Conservation (phyloP, 495 filamentous ascomycete species). For the Sporormia fimetaria region DNA sequence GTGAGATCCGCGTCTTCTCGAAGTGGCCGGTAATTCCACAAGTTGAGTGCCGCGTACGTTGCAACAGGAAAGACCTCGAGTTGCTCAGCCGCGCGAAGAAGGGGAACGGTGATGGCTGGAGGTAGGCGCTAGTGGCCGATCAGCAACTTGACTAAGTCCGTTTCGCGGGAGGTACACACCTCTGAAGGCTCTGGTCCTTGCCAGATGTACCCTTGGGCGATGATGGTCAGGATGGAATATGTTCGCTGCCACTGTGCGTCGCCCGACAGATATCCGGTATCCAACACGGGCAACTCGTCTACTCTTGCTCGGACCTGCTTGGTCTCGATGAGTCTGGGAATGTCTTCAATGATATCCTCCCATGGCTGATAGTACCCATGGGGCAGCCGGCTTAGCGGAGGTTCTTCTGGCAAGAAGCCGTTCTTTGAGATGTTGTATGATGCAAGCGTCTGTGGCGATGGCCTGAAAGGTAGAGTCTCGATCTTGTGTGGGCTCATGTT, state of each 20-base stretch:
- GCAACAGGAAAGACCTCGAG: conserved; percentile 25
- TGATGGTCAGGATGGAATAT: conserved; percentile 24
- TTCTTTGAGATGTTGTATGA: not conserved
- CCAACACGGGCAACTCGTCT: not conserved
- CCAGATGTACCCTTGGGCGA: conserved; percentile 31
- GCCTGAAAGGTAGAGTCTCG: no score
- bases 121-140: conserved; percentile 20
- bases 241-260: conserved; percentile 15
- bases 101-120: conserved; percentile 20
- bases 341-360: not conserved
- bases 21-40: conserved; percentile 25
- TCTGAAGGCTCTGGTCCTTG: conserved; percentile 22
- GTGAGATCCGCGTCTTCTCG: conserved; percentile 1
- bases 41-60: conserved; percentile 27
- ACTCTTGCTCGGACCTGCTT: no score
- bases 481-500: no score
- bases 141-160: no score
- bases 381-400: not conserved
- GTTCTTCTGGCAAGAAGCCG: conserved; percentile 3
- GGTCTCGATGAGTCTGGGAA: not conserved
- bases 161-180: not conserved
- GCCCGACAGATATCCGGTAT: not conserved
- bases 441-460: no score
- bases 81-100: conserved; percentile 19
- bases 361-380: not conserved